Base-by-base conservation (phyloP, 768 basidiomycete genomes). In the Pisolithus marmoratus region DNA sequence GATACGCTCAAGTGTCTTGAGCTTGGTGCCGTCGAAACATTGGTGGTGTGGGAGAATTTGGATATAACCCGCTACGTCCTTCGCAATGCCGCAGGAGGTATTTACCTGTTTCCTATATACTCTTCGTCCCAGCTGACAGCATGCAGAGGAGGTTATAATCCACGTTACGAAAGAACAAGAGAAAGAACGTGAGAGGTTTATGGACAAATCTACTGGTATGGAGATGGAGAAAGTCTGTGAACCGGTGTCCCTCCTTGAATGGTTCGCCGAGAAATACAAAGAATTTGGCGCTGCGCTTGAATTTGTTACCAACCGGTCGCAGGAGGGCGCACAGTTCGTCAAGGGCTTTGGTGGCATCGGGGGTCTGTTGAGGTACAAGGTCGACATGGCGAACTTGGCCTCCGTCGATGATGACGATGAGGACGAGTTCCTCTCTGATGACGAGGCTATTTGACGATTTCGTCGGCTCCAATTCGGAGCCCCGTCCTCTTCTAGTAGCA, bases 301-400 rank as follows among this genome's bases (percentile, higher is more conserved):
- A 73, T 97, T 98, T 66, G 85, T 98, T 41, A 95, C 94, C 57
- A 94, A 97, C 73, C 83, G 87, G 49, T 94, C 93, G 8, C 95
- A 97, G 67, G 95, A 99, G 68, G 95, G 95, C 29, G 90, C 91
- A 31, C 94, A 97, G 67, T 98, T 96, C 74, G 93, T 95, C 62
- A 95, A 94, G 68, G 95, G 95, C 38, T 98, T 99, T 62, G 95
- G 95, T 70, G 95, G 96, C 23, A 97, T 99, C 60, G 95, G 96
- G 26, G 95, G 94, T 27, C 76, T 97, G 54, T 73, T 96, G 53
- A 82, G 95, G 46, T 99, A 99, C 83, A 98, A 98, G 75, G 93
- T 98, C 61, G 95, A 96, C 73, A 90, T 98, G 72, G 79, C 80
- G 59, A 89, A 87, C 66, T 77, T 98, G 38, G 76, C 80, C 20